These are phyloP conservation scores for Linum usitatissimum DNA, from an alignment of 345 rosid genomes.

Conservation along the genomic window DNA sequence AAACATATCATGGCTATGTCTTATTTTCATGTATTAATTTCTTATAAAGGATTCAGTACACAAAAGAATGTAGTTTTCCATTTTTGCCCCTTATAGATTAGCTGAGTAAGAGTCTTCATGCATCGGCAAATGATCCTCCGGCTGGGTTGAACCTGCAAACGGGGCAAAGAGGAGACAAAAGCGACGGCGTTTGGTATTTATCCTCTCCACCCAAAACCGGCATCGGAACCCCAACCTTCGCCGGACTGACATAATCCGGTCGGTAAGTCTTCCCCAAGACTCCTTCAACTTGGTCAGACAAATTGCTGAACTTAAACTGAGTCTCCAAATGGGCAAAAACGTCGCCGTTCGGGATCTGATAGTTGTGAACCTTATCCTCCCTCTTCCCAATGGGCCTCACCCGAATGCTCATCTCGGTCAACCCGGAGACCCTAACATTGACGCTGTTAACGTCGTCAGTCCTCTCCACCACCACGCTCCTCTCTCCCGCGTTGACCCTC, in stretches of 20 bases:
- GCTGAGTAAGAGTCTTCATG: too few relatives aligned
- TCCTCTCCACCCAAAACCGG: conserved; percentile 68
- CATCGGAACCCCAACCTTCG: conserved; percentile 55
- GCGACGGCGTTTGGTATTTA: conserved; percentile 46
- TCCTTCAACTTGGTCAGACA: conserved; percentile 49
- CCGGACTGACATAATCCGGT: conserved; percentile 52
- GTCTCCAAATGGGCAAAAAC: conserved; percentile 66
- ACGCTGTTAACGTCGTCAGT: conserved; percentile 40
- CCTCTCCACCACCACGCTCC: conserved; percentile 28
- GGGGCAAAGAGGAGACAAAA: conserved; percentile 41
- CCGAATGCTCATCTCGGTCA: conserved; percentile 34
- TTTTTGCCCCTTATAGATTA: too few relatives aligned
- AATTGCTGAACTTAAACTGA: conserved; percentile 40
- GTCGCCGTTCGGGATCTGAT: conserved; percentile 41
- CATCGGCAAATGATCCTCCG: background rate
- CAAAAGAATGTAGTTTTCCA: too few relatives aligned
- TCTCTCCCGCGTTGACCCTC: conserved; percentile 18
- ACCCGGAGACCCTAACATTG: conserved; percentile 29
- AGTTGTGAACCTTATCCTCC: conserved; percentile 49
- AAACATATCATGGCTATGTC: too few relatives aligned
- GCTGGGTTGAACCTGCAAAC: conserved; percentile 34
- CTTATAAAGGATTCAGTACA: too few relatives aligned
- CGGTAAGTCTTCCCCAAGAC: conserved; percentile 61
- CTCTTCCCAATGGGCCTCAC: conserved; percentile 47
- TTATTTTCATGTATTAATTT: too few relatives aligned